Base-by-base conservation (phyloP, 345 rosid species). In the Dipteronia dyeriana region DNA sequence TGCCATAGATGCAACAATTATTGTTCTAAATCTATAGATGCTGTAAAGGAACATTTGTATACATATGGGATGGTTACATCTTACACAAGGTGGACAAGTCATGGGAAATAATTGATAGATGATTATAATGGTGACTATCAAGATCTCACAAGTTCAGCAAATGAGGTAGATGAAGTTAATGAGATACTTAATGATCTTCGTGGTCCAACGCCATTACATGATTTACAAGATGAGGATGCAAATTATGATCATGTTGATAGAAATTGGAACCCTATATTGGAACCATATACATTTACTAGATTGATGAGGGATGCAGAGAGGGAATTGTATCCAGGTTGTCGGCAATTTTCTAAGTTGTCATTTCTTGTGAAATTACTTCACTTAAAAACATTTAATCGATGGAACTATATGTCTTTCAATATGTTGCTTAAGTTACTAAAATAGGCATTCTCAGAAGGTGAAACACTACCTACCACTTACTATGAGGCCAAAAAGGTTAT, bases 371-470 rank as follows among this genome's bases (percentile, higher is more conserved):
- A 76, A 23, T 59, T 76, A 13, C 67, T 38, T 13, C 72, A 66
- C 34, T 10, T 74, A 1, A 73, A 73, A 23, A 34, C 13, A 5
- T 12, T 31, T 1, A 73, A 73, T 23, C n/a, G 2, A 5, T 67
- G 66, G 79, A 66, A 51, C 9, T n/a, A 56, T 14, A 76, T n/a
- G 10, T 67, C 79, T 8, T 68, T 67, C 31, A 68, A 25, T 16
- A 76, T 76, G 79, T 11, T 76, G n/a, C 66, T 76, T 23, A 64
- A 53, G 2, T 9, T 66, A 5, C 20, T 68, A 2, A 69, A 45
- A 17, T 54, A 76, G 20, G 57, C 23, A 19, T 14, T 76, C 17
- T 26, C 20, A 3, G 9, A 39, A 3, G 59, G 49, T 13, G 64
- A 16, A 17, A 76, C 41, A 1, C 9, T 75, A 3, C 63, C 31